A percentile compares a stretch with the other conserved stretches of the same genome.
Evolutionary conservation across 345 rosid species (phyloP).

Genomic region (Brassica carinata): DNA sequence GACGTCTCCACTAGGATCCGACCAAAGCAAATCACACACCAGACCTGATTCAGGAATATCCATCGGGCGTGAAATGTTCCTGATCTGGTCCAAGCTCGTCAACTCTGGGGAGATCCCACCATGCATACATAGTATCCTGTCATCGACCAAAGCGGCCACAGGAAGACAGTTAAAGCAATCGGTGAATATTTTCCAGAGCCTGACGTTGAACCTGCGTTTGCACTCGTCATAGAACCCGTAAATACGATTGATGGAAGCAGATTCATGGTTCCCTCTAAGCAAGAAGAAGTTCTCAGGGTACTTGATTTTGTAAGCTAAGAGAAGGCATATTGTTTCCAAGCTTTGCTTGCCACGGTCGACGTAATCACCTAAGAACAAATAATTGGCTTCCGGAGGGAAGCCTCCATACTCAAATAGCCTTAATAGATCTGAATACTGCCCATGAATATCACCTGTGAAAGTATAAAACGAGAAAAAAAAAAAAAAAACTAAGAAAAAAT

Average conservation of each 20-base stretch:
- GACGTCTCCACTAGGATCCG: slow-evolving; percentile 81
- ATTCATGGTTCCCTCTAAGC: slow-evolving; percentile 85
- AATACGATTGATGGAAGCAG: slow-evolving; percentile 85
- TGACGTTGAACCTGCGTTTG: slow-evolving; percentile 80
- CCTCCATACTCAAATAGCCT: slow-evolving; percentile 93
- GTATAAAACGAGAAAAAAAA: background rate
- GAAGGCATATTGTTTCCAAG: slow-evolving; percentile 89
- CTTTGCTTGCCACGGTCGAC: slow-evolving; percentile 99
- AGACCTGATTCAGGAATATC: slow-evolving; percentile 90
- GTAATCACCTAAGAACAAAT: slow-evolving; percentile 85
- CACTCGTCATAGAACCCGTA: slow-evolving; percentile 96
- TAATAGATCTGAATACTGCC: slow-evolving; percentile 83
- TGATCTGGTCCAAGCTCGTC: slow-evolving; percentile 70
- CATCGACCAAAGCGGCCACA: slow-evolving; percentile 84
- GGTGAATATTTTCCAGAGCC: slow-evolving; percentile 77
- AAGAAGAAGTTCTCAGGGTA: slow-evolving; percentile 89
- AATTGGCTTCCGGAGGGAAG: slow-evolving; percentile 83
- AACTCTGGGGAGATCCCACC: slow-evolving; percentile 94
- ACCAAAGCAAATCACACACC: slow-evolving; percentile 93
- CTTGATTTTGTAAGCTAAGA: slow-evolving; percentile 87
- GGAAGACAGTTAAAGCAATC: slow-evolving; percentile 95
- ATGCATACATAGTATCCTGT: slow-evolving; percentile 92
- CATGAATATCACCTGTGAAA: slow-evolving; percentile 85
- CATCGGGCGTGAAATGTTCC: slow-evolving; percentile 69
- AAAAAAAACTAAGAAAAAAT: background rate